Conservation (phyloP, 75 land plant species). For the Selaginella moellendorffii region DNA sequence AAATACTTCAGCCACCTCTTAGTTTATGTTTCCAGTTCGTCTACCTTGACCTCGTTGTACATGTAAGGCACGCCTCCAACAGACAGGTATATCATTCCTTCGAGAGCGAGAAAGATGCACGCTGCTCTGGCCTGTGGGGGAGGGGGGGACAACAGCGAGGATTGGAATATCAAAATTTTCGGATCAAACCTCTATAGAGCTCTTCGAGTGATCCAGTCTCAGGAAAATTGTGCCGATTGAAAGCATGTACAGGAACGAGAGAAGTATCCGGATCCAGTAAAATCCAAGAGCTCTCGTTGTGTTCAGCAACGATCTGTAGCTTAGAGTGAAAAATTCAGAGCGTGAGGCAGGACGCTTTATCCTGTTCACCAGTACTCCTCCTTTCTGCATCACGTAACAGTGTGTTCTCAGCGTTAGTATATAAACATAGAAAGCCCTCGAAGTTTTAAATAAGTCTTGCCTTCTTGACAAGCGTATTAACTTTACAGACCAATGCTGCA, state of each 20-base stretch:
- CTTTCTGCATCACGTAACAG: conserved; percentile 14
- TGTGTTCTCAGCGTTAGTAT: too few species aligned
- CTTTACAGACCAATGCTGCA: neutral
- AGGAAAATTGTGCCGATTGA: conserved; percentile 10
- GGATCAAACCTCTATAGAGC: conserved; percentile 12
- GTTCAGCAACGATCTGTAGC: conserved; percentile 6
- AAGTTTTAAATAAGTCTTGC: neutral
- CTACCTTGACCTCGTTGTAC: conserved; percentile 5
- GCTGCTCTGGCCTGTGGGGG: conserved; percentile 5
- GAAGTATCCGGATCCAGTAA: conserved; percentile 6
- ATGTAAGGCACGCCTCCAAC: conserved; percentile 4
- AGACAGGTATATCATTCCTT: neutral
- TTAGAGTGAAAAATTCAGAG: neutral
- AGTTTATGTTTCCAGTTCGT: too few species aligned
- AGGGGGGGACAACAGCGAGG: too few species aligned
- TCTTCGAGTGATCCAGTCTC: neutral
- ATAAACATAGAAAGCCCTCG: too few species aligned
- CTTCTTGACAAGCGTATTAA: neutral
- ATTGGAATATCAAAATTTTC: too few species aligned
- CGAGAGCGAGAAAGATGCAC: conserved; percentile 9
- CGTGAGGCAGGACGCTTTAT: neutral
- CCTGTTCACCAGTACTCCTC: conserved; percentile 7
- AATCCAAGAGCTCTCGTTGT: neutral
- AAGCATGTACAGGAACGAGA: conserved; percentile 5
- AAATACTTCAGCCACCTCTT: too few species aligned